Evolutionary conservation across 202 grass and related monocot genomes (phyloP), one percentile per base, ranked within the genome.

Genomic region (Dendrocalamus latiflorus): DNA sequence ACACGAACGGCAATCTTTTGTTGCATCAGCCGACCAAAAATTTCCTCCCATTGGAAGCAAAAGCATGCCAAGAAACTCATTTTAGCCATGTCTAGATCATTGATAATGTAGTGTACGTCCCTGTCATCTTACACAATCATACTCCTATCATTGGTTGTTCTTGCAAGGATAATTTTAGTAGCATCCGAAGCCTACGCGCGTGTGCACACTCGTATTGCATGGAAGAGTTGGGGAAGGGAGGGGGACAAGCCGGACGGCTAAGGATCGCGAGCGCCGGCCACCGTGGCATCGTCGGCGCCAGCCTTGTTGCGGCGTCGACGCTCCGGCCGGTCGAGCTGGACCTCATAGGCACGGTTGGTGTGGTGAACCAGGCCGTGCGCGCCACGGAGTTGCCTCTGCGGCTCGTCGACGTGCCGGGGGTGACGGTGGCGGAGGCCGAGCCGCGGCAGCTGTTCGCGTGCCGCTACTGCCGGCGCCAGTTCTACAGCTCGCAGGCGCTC

Each of bases 401-500:
- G 42, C 48, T 74, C 59, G 14, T 48, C 18, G 9, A 6, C 2
- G 24, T 53, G 34, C 36, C 24, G 9, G 58, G 9, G 12, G 48
- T 26, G 47, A 26, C 1, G 6, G 9, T 14, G 30, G 6, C 6
- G 45, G 43, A 71, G 38, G 18, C 6, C 0, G 83, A 86, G 83
- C 88, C 88, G 50, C 57, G 66, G 83, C 88, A 83, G 67, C 78
- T 89, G 72, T 86, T 82, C 72, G 72, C 78, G 65, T 89, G 88
- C 66, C 83, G 61, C 41, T 86, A 78, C 78, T 86, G 88, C 88
- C 78, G 73, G 59, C 83, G 83, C 1, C 65, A 93, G 81, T 97
- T 97, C 74, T 97, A 87, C 78, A 97, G 91, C 91, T 93, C 87
- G 25, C 94, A 93, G 66, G 94, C 94, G 17, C 83, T 97, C 15